Percentiles rank a stretch among this genome's conserved stretches.
These are phyloP conservation scores for carrot (Daucus carota) DNA, from an alignment of 129 eudicot species.

Conservation along the genomic window DNA sequence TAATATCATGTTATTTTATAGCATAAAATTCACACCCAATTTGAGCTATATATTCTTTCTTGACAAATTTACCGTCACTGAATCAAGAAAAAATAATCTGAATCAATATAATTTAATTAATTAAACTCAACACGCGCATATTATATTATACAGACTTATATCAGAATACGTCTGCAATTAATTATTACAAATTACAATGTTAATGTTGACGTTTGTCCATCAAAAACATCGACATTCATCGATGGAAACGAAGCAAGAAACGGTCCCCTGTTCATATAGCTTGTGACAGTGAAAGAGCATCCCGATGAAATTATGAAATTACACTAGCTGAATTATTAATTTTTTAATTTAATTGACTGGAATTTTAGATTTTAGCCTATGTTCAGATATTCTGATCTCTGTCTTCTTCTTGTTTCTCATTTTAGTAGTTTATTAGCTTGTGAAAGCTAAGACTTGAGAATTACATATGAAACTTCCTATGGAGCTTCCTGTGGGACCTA, in stretches of 20 bases:
- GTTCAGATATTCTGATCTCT: constrained; percentile 35
- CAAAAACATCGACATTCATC: constrained; percentile 1
- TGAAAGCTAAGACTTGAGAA: constrained; percentile 3
- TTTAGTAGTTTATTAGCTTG: constrained; percentile 3
- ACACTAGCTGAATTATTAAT: not conserved
- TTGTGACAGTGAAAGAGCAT: not conserved
- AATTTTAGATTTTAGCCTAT: constrained; percentile 31
- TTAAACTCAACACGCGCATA: too few relatives aligned
- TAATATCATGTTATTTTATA: too few relatives aligned
- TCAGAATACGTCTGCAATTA: not conserved
- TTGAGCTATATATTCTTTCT: too few relatives aligned
- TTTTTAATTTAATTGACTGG: constrained; percentile 21
- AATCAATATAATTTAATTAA: too few relatives aligned
- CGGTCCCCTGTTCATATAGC: not conserved
- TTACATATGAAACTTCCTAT: not conserved
- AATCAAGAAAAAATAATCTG: too few relatives aligned
- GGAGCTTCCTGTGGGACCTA: constrained; percentile 1
- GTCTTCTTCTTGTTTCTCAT: constrained; percentile 38
- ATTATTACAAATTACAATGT: not conserved
- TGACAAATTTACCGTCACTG: too few relatives aligned
- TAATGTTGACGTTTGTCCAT: not conserved
- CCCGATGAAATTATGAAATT: not conserved
- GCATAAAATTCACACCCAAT: too few relatives aligned
- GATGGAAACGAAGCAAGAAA: not conserved
- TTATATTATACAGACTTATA: not conserved